Evolutionary conservation across 768 basidiomycete genomes (phyloP), one percentile per base, ranked within the genome.

Genomic region (Naganishia randhawae): DNA sequence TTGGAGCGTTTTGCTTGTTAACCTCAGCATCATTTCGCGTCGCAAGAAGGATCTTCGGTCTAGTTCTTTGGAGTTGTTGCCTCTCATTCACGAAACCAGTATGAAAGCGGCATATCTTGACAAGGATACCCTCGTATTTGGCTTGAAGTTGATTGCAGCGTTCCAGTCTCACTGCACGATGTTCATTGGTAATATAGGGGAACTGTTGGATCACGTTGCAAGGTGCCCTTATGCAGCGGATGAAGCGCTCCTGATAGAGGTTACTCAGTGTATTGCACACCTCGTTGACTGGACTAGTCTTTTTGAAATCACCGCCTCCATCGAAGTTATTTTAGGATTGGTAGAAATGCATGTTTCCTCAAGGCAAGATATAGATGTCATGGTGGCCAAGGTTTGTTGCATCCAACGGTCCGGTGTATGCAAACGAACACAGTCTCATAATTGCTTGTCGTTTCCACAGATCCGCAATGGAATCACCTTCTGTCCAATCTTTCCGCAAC

Each of bases 21-120:
- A 37, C 11, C 57, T 70, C 17, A 62, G 55, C 33, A 61, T 70
- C 11, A 52, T 70, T n/a, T 70, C 57, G 19, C 42, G 50, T 32
- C 22, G 32, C 17, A 61, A 66, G 31, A 52, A 50, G 10, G 65
- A 67, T 19, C 65, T 70, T 13, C 39, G n/a, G 3, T 22, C 54
- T 4, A 41, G 57, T 31, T 52, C 64, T 7, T 29, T 52, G 2
- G 41, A 69, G 25, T 10, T 69, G 3, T 50, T 70, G 2, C 65
- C 69, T 29, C n/a, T 67, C 7, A 33, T 67, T 1, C 48, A 27
- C 11, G 29, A 42, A 16, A 52, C 57, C 10, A 29, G 51, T 5
- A 33, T 52, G 33, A 57, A 39, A 17, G 37, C 45, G 0, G 6
- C 37, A 1, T 25, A 25, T 7, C 45, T 57, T 25, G 69, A 70